A percentile compares a stretch with the other conserved stretches of the same genome.
Evolutionary conservation across 2,329 filamentous ascomycete species (phyloP).

Genomic region (Polychaeton citri): DNA sequence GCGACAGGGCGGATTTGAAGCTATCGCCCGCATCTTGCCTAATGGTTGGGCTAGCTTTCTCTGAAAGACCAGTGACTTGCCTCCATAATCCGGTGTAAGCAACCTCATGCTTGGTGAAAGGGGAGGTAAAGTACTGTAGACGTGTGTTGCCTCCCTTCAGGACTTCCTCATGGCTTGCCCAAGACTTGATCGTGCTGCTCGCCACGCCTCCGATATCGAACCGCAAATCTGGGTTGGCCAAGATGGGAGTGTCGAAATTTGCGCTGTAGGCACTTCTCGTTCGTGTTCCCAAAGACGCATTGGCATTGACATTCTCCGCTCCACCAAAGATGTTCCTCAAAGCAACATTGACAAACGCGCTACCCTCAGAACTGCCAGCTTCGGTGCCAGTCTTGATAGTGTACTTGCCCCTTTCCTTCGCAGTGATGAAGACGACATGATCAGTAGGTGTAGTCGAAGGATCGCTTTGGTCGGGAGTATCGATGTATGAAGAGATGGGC

Average conservation of each 20-base stretch:
- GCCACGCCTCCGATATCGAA: slow-evolving; percentile 68
- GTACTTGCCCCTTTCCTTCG: slow-evolving; percentile 67
- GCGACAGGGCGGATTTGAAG: slow-evolving; percentile 74
- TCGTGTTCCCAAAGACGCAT: slow-evolving; percentile 77
- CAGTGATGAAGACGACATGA: slow-evolving; percentile 66
- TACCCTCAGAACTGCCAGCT: slow-evolving; percentile 84
- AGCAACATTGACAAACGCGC: slow-evolving; percentile 75
- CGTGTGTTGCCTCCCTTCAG: slow-evolving; percentile 65
- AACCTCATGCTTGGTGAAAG: slow-evolving; percentile 56
- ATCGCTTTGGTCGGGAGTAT: slow-evolving; percentile 56
- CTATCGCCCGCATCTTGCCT: slow-evolving; percentile 78
- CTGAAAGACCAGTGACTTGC: slow-evolving; percentile 67
- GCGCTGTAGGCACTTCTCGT: slow-evolving; percentile 87
- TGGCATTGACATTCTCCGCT: slow-evolving; percentile 75
- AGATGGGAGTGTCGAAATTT: slow-evolving; percentile 67
- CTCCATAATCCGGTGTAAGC: slow-evolving; percentile 76
- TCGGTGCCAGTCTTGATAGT: slow-evolving; percentile 91
- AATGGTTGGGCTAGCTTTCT: slow-evolving; percentile 66
- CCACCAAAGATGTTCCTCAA: slow-evolving; percentile 91
- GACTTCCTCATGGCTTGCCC: slow-evolving; percentile 88
- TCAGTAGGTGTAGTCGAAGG: slow-evolving; percentile 61
- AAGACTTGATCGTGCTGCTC: slow-evolving; percentile 76
- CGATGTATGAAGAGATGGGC: slow-evolving; percentile 69
- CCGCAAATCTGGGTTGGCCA: slow-evolving; percentile 70
- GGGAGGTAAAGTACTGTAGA: slow-evolving; percentile 55